phyloP scores from a whole-genome alignment of 2,329 filamentous ascomycete species.

The Kalaharituber pfeilii region DNA sequence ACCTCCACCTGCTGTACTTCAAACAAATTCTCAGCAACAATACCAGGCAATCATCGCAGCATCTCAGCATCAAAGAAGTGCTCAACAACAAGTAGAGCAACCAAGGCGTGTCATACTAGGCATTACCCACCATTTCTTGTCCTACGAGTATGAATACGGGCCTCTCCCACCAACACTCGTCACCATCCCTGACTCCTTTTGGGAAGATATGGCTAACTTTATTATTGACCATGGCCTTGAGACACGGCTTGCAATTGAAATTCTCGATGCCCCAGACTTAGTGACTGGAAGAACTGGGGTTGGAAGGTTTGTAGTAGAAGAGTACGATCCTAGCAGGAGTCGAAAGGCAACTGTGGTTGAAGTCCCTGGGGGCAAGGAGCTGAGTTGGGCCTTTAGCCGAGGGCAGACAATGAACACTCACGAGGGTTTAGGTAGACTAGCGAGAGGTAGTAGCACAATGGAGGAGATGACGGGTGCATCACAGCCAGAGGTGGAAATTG shows the following conservation, averaged over 20 bases:
- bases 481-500: too few relatives aligned
- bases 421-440: too few relatives aligned
- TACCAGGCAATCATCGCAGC: too few relatives aligned
- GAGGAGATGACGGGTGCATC: too few relatives aligned
- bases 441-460: too few relatives aligned
- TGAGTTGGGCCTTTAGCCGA: background rate
- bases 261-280: background rate
- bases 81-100: background rate
- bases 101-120: background rate
- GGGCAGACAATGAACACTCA: too few relatives aligned
- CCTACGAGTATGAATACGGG: background rate
- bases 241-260: background rate
- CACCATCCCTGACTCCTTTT: background rate
- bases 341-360: slow-evolving; percentile 1
- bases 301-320: background rate
- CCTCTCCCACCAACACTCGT: background rate
- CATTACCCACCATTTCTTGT: background rate
- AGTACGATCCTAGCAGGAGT: slow-evolving; percentile 3
- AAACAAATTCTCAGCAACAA: too few relatives aligned
- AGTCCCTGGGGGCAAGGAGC: background rate
- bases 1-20: background rate
- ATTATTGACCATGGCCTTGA: background rate
- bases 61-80: background rate
- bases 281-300: background rate
- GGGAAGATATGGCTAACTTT: background rate